A percentile compares a stretch with the other conserved stretches of the same genome.
These are phyloP conservation scores for Tetragonia tetragonoides DNA, from an alignment of 148 eudicot species.

Conservation along the genomic window DNA sequence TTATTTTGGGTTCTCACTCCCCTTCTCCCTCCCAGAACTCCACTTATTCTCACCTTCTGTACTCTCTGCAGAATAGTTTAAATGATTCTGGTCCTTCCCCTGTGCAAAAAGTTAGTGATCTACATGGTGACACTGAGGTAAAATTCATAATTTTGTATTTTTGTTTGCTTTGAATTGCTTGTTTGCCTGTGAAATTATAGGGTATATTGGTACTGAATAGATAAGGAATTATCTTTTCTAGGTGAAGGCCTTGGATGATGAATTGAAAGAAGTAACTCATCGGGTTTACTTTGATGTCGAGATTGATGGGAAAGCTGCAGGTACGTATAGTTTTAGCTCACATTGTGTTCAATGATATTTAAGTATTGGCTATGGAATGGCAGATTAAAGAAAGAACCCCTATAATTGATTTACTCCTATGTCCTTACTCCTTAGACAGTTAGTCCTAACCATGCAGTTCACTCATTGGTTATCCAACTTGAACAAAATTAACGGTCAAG, in stretches of 20 bases:
- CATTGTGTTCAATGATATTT: background rate
- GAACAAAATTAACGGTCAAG: background rate
- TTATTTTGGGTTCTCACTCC: background rate
- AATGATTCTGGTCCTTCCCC: constrained; percentile 49
- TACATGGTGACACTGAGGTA: constrained; percentile 34
- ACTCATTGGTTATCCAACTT: background rate
- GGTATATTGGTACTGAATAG: constrained; percentile 3
- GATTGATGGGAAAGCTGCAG: constrained; percentile 66
- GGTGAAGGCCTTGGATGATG: constrained; percentile 39
- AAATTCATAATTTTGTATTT: constrained; percentile 11
- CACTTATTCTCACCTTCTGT: background rate
- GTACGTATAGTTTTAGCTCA: constrained; percentile 34
- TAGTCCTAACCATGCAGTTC: background rate
- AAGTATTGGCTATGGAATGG: background rate
- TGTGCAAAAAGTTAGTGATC: constrained; percentile 29
- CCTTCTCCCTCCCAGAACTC: background rate
- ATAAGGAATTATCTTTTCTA: constrained; percentile 20
- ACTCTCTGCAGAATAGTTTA: constrained; percentile 54
- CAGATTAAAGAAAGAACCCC: background rate
- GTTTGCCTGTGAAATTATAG: background rate
- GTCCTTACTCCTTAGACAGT: too few species aligned
- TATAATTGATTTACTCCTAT: background rate
- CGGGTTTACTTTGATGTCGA: constrained; percentile 88
- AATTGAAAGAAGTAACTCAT: constrained; percentile 59
- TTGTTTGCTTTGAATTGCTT: constrained; percentile 12